Base-by-base conservation (phyloP, 2,329 filamentous ascomycete genomes). In the Sporothrix schenckii region DNA sequence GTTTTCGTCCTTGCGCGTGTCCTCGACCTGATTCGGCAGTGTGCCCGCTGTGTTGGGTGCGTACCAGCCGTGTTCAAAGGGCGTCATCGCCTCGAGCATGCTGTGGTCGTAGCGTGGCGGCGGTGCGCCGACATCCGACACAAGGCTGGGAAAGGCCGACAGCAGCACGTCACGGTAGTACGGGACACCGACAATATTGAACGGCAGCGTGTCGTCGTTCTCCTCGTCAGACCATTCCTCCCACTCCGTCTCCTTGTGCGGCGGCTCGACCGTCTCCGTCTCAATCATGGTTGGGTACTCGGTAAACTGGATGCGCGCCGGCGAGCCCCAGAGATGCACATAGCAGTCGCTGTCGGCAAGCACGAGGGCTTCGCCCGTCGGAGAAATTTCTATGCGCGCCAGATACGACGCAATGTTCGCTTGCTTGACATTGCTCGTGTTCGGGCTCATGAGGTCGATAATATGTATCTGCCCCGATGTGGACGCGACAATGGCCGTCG, bases 381-480 rank as follows among this genome's bases (percentile, higher is more conserved):
- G 90, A 3, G 94, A 92, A 74, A 97, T 89, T 75, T 97, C 93
- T 73, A 97, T 88, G 73, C 92, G 90, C 71, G 88, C 89, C 74
- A 97, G 86, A 75, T 91, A 92, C 0, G 85, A 86, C 39, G 89
- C 85, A 4, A 94, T 88, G 75, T 94, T 93, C 47, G 92, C 90
- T 80, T 96, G 93, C 66, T 92, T 88, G 67, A 97, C 88, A 75
- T 91, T 94, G 77, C 92, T 93, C 24, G 92, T 90, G 77, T 96
- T 94, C 0, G 93, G 92, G 73, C 97, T 97, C 88, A 96, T 93
- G 5, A 99, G 86, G 79, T 99, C 95, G 66, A 98, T 93, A 16
- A 98, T 91, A 78, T 99, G 94, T 79, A 99, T 91, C 79, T 97
- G 93, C 0, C 96, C 95, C 56, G 89, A 91, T 76, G 96, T 93